A percentile compares a stretch with the other conserved stretches of the same genome.
Conservation (phyloP, 495 filamentous ascomycete genomes). For the Poronia punctata region DNA sequence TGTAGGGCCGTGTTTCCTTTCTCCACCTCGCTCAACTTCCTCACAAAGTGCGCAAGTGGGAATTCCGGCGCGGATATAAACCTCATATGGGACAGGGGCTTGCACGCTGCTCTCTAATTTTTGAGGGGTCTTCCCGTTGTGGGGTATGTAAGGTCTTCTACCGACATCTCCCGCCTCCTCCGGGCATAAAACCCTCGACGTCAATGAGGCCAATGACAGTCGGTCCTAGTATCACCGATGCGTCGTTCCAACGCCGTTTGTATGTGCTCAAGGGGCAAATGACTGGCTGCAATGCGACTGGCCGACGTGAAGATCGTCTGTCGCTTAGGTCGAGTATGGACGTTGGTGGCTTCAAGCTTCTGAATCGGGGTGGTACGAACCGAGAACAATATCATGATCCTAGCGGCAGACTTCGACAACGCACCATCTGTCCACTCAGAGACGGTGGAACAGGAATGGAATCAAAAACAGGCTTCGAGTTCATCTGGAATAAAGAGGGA, state of each 20-base stretch:
- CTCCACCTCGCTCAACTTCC: slow-evolving; percentile 12
- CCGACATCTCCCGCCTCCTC: slow-evolving; percentile 13
- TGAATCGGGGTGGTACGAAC: slow-evolving; percentile 8
- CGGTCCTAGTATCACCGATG: slow-evolving; percentile 10
- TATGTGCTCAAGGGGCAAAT: slow-evolving; percentile 2
- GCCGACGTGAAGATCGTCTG: slow-evolving; percentile 9
- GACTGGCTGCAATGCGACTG: slow-evolving; percentile 9
- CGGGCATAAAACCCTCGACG: too few species aligned
- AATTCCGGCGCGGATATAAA: slow-evolving; percentile 13
- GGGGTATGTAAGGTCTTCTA: slow-evolving; percentile 14
- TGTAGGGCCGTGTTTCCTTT: slow-evolving; percentile 13
- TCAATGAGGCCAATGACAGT: slow-evolving; percentile 12
- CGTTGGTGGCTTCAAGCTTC: slow-evolving; percentile 7
- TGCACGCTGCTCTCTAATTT: slow-evolving; percentile 10
- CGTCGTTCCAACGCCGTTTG: slow-evolving; percentile 7
- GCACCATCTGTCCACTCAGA: slow-evolving; percentile 8
- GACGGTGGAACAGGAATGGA: too few species aligned
- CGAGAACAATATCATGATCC: slow-evolving; percentile 10
- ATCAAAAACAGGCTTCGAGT: too few species aligned
- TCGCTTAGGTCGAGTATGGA: slow-evolving; percentile 10
- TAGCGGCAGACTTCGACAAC: slow-evolving; percentile 9
- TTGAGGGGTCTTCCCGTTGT: slow-evolving; percentile 16
- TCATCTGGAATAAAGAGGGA: too few species aligned
- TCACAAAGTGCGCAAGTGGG: slow-evolving; percentile 7
- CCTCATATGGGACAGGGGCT: slow-evolving; percentile 12